phyloP scores from a whole-genome alignment of 257 asterid species.

The Lithospermum erythrorhizon region DNA sequence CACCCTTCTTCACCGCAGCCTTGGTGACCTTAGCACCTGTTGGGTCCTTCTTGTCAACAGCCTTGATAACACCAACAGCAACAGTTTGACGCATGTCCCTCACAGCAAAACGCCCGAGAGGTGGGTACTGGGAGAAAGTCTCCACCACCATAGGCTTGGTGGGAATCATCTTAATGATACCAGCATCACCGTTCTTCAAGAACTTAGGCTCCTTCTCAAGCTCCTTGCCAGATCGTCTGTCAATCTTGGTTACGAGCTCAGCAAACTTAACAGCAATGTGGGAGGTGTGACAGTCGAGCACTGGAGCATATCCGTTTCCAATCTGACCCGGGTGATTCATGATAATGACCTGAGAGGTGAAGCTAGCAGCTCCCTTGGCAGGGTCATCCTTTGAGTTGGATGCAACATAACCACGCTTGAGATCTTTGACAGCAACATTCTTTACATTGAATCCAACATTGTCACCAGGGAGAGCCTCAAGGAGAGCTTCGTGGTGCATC shows the following conservation, averaged over 20 bases:
- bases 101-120: slow-evolving; percentile 62
- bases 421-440: slow-evolving; percentile 79
- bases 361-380: slow-evolving; percentile 56
- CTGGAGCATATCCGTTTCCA: slow-evolving; percentile 63
- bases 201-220: slow-evolving; percentile 68
- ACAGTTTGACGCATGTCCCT: slow-evolving; percentile 76
- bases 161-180: slow-evolving; percentile 68
- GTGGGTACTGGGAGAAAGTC: slow-evolving; percentile 48
- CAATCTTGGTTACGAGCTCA: slow-evolving; percentile 62
- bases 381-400: slow-evolving; percentile 83
- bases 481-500: slow-evolving; percentile 70
- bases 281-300: slow-evolving; percentile 63
- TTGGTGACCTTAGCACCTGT: slow-evolving; percentile 66
- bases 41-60: slow-evolving; percentile 66
- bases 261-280: slow-evolving; percentile 64
- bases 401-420: slow-evolving; percentile 70
- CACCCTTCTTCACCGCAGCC: slow-evolving; percentile 79
- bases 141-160: slow-evolving; percentile 82
- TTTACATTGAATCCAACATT: slow-evolving; percentile 76
- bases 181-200: slow-evolving; percentile 72
- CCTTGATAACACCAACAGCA: slow-evolving; percentile 68
- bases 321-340: slow-evolving; percentile 80
- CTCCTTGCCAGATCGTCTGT: slow-evolving; percentile 74
- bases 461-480: slow-evolving; percentile 77
- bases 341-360: slow-evolving; percentile 65